Conservation (phyloP, 1,284 basidiomycete species). For the Gomphus bonarii region DNA sequence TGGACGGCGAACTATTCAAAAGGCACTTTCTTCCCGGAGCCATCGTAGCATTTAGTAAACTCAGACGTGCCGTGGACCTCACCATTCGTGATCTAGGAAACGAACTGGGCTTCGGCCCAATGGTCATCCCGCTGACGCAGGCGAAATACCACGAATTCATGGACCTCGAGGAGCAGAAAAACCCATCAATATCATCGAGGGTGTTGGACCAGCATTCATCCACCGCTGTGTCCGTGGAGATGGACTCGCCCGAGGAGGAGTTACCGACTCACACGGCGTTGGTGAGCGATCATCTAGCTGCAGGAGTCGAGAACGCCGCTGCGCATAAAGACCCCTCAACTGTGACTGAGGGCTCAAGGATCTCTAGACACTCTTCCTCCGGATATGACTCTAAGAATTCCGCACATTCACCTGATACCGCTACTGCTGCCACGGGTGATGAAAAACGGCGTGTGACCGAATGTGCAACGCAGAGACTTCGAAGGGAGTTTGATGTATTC, state of each 20-base stretch:
- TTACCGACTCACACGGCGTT: not conserved
- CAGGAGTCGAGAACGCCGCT: conserved; percentile 13
- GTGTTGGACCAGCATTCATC: not conserved
- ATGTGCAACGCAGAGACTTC: conserved; percentile 7
- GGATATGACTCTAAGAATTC: not conserved
- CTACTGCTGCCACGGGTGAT: not conserved
- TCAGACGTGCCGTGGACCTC: conserved; percentile 17
- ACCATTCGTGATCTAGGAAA: conserved; percentile 20
- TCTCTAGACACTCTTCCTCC: not conserved
- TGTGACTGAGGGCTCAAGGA: not conserved
- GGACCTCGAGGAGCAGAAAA: conserved; percentile 11
- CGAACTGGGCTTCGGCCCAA: conserved; percentile 16
- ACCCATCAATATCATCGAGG: not conserved
- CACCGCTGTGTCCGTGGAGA: not conserved
- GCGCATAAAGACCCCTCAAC: not conserved
- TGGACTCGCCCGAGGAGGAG: not conserved
- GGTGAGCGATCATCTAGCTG: conserved; percentile 13
- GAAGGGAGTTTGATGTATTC: conserved; percentile 12
- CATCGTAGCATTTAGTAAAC: conserved; percentile 17
- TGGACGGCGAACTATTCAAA: conserved; percentile 19
- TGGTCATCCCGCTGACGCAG: conserved; percentile 10
- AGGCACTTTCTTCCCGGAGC: conserved; percentile 19
- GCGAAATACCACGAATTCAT: conserved; percentile 14
- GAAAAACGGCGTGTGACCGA: not conserved
- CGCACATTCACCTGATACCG: not conserved